Percentiles rank a stretch among this genome's conserved stretches.
Conservation (phyloP, 352 stramenopile species). For the Elongisporangium senticosum region DNA sequence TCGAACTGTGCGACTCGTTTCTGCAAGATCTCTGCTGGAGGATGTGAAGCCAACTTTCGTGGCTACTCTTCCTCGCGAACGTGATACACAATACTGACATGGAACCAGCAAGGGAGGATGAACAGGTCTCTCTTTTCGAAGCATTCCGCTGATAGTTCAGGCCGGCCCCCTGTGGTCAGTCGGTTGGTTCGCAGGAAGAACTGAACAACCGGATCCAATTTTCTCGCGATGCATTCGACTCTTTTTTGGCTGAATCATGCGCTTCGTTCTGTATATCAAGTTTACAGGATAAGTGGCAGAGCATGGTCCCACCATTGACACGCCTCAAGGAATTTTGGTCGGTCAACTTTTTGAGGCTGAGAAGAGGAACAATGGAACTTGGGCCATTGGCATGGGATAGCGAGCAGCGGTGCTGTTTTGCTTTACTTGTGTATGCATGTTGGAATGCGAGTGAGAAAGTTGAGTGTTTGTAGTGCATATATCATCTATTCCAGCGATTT, state of each 20-base stretch:
- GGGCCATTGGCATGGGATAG: no score
- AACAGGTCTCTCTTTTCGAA: neutral
- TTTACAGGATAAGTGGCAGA: neutral
- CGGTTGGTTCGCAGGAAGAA: no score
- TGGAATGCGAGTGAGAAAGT: no score
- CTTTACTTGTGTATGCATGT: no score
- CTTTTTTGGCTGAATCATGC: neutral
- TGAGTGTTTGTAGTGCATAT: no score
- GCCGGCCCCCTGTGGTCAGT: neutral
- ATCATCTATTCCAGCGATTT: no score
- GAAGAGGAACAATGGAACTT: no score
- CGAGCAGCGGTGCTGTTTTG: no score
- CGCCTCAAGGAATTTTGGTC: neutral
- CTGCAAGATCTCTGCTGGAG: neutral
- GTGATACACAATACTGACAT: neutral
- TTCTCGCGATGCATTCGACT: neutral
- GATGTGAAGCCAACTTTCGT: neutral
- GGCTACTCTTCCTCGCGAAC: neutral
- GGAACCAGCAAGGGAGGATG: no score
- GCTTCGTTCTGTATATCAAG: neutral
- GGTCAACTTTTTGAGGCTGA: neutral
- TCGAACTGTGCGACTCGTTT: neutral
- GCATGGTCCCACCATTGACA: neutral
- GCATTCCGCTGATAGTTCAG: neutral
- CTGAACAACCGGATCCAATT: no score